Percentiles rank a stretch among this genome's conserved stretches.
Conservation (phyloP, 1,284 basidiomycete genomes). For the Cryptococcus neoformans region DNA sequence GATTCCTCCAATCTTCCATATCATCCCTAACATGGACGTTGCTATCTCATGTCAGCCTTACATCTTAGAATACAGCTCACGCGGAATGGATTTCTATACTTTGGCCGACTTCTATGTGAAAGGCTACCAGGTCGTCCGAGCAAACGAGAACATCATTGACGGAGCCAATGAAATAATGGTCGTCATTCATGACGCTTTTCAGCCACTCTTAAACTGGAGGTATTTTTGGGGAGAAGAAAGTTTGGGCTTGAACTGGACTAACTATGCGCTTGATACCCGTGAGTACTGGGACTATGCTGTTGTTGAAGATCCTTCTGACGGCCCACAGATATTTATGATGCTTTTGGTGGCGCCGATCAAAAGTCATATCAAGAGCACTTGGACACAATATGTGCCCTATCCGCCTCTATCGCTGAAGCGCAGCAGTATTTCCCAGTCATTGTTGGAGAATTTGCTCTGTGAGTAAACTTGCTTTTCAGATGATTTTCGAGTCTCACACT, state of each 20-base stretch:
- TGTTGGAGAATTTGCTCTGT: slow-evolving; percentile 31
- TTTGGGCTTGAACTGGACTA: slow-evolving; percentile 29
- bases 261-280: slow-evolving; percentile 41
- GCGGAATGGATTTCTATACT: slow-evolving; percentile 25
- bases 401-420: slow-evolving; percentile 18
- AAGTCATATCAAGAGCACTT: slow-evolving; percentile 35
- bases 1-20: background rate
- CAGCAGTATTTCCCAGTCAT: slow-evolving; percentile 27
- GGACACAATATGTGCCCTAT: slow-evolving; percentile 25
- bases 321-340: slow-evolving; percentile 33
- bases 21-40: background rate
- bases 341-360: slow-evolving; percentile 21
- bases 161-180: slow-evolving; percentile 35
- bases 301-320: background rate
- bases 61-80: slow-evolving; percentile 24
- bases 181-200: slow-evolving; percentile 45
- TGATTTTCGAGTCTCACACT: background rate
- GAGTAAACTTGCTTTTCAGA: background rate
- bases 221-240: slow-evolving; percentile 27
- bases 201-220: slow-evolving; percentile 32
- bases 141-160: slow-evolving; percentile 21
- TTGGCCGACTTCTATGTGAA: slow-evolving; percentile 33
- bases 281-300: slow-evolving; percentile 2
- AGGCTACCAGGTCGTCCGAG: slow-evolving; percentile 35
- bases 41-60: slow-evolving; percentile 10